These are phyloP conservation scores for Rhododendron griersonianum DNA, from an alignment of 148 eudicot genomes.

Conservation along the genomic window DNA sequence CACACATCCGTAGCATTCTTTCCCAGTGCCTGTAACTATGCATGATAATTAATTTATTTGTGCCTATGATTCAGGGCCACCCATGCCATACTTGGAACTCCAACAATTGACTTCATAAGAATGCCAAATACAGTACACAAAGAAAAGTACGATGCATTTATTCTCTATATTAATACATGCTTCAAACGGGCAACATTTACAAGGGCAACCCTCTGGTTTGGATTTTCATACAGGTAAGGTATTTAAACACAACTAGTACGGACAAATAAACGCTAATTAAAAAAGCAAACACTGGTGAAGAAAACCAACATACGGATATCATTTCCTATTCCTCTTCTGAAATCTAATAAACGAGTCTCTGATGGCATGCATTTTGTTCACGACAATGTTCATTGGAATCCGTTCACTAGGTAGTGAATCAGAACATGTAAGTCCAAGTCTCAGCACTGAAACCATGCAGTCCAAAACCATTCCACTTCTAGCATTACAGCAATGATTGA, in stretches of 20 bases:
- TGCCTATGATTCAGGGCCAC: no score
- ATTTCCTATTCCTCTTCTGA: neutral
- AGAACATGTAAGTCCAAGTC: no score
- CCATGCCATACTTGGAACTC: neutral
- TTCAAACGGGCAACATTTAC: no score
- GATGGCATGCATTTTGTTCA: neutral
- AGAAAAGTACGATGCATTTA: neutral
- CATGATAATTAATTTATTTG: no score
- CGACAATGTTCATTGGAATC: conserved; percentile 5
- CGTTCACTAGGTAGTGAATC: no score
- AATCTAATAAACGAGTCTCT: conserved; percentile 8
- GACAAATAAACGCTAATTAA: neutral
- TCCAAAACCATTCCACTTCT: no score
- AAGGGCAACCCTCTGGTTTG: no score
- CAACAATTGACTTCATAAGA: neutral
- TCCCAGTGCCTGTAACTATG: no score
- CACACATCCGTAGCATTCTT: no score
- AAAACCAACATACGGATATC: neutral
- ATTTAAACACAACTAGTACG: neutral
- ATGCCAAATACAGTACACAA: neutral
- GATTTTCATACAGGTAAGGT: no score
- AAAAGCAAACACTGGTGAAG: neutral
- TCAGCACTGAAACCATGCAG: no score
- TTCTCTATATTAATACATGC: neutral
- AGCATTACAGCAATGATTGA: no score